Base-by-base conservation (phyloP, 2,329 filamentous ascomycete species). In the Aspergillus melleus region DNA sequence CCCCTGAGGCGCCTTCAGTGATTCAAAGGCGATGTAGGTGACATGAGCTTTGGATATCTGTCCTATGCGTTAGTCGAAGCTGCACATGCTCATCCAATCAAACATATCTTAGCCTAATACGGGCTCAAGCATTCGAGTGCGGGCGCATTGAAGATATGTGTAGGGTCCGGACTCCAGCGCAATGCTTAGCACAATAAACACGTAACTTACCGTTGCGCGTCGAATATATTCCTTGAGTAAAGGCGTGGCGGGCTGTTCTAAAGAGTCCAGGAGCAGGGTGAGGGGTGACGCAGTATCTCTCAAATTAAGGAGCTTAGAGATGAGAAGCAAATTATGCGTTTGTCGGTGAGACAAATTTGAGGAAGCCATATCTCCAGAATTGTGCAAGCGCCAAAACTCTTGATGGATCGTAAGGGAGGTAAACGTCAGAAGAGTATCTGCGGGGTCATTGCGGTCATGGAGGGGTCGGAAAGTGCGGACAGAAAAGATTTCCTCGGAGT, bases 231-330 rank as follows among this genome's bases (percentile, higher is more conserved):
- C 92, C 19, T 80, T 78, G 2, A 94, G 64, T 4, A 96, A 77
- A 0, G 88, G 88, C 30, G 81, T 83, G 6, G 88, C 90, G 26
- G 88, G 87, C 77, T 96, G 92, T 77, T 96, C 92, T 30, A 97
- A 81, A 36, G 84, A 91, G 75, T 98, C 94, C 58, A 96, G 82
- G 3, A 97, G 77, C 26, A 98, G 80, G 0, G 93, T 97, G 70
- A 98, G 87, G 2, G 94, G 94, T 52, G 92, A 96, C 14, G 90
- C 87, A 58, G 86, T 87, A 74, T 95, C 90, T 63, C 91, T 85
- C 58, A 91, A 81, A 70, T 88, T 91, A 64, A 96, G 82, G 2
- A 96, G 81, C 71, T 92, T 93, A 64, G 92, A 90, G 57, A 96
- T 87, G 2, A 96, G 81, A 2, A 96, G 85, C 22, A 96, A 79